phyloP scores from a whole-genome alignment of 306 rosid species.

The Prosopis cineraria region DNA sequence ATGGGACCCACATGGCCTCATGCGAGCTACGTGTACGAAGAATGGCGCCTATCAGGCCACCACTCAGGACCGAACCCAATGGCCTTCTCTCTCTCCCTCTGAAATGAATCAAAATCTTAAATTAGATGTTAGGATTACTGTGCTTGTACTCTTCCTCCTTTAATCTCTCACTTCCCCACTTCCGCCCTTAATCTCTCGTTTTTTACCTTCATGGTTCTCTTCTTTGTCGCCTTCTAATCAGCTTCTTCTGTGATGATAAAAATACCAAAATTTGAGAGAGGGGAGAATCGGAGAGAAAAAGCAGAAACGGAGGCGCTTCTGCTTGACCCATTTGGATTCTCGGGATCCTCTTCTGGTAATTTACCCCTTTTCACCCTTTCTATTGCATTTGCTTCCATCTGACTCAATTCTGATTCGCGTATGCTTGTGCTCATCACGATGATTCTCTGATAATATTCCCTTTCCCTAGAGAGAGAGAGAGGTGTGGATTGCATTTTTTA shows the following conservation, averaged over 20 bases:
- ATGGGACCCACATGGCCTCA: slow-evolving; percentile 38
- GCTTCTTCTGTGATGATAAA: background rate
- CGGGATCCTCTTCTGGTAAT: slow-evolving; percentile 40
- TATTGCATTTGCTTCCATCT: background rate
- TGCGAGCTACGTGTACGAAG: slow-evolving; percentile 43
- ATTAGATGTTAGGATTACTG: slow-evolving; percentile 30
- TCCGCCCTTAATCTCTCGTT: background rate
- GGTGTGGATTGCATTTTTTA: background rate
- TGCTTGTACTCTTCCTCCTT: slow-evolving; percentile 17
- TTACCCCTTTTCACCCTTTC: background rate
- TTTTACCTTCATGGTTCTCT: background rate
- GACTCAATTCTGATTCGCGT: background rate
- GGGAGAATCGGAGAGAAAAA: background rate
- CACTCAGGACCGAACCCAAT: background rate
- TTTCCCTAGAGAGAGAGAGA: background rate
- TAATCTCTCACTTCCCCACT: slow-evolving; percentile 12
- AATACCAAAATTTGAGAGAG: background rate
- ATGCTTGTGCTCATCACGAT: background rate
- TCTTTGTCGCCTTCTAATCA: slow-evolving; percentile 32
- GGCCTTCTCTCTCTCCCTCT: background rate
- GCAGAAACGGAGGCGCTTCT: background rate
- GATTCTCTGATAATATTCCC: background rate
- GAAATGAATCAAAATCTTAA: slow-evolving; percentile 15
- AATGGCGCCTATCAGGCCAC: slow-evolving; percentile 19
- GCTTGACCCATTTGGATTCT: slow-evolving; percentile 10